A percentile compares a stretch with the other conserved stretches of the same genome.
phyloP scores from a whole-genome alignment of 75 land plant genomes.

The Sequoia sempervirens region DNA sequence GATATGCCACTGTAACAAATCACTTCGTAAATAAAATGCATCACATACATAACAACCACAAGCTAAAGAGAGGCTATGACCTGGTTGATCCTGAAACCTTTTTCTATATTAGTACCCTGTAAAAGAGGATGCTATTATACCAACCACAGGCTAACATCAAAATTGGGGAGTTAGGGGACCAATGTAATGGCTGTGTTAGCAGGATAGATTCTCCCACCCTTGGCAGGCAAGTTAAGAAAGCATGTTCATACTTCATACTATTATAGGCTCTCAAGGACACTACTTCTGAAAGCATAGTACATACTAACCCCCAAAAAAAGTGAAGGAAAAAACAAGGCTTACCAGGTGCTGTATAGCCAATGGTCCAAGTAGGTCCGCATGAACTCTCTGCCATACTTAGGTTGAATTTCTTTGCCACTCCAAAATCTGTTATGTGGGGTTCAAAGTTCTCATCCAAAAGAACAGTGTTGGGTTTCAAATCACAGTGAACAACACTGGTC shows the following conservation, averaged over 20 bases:
- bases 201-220: too few species aligned
- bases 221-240: too few species aligned
- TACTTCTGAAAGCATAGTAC: not conserved
- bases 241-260: too few species aligned
- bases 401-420: conserved; percentile 35
- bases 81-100: too few species aligned
- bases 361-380: conserved; percentile 39
- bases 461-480: conserved; percentile 68
- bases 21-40: too few species aligned
- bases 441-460: conserved; percentile 53
- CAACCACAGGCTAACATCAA: too few species aligned
- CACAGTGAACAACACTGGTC: conserved; percentile 67
- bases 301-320: not conserved
- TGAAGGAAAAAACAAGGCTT: not conserved
- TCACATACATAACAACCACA: too few species aligned
- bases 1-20: too few species aligned
- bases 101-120: too few species aligned
- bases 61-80: too few species aligned
- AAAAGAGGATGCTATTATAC: too few species aligned
- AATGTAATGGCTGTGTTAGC: not conserved
- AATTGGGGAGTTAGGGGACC: too few species aligned
- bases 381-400: conserved; percentile 20
- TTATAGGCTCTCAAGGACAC: not conserved
- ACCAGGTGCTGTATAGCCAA: conserved; percentile 64
- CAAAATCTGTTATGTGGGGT: conserved; percentile 60